Conservation (phyloP, 345 rosid species). For the Lepidium africanum region DNA sequence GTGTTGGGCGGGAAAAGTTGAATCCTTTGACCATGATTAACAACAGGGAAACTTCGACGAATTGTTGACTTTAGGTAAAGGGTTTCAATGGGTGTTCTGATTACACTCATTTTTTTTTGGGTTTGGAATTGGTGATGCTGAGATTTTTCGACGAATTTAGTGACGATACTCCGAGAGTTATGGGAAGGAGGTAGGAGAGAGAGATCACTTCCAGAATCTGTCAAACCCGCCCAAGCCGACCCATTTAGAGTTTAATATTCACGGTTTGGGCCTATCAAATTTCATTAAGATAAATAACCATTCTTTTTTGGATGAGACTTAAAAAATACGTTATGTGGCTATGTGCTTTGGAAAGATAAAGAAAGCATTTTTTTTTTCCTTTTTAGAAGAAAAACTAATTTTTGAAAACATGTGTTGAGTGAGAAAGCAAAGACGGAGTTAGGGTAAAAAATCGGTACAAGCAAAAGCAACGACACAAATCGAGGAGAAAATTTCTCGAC, state of each 20-base stretch:
- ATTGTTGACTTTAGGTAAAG: conserved; percentile 9
- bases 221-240: background rate
- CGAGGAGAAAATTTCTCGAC: background rate
- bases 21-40: background rate
- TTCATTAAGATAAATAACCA: too few species aligned
- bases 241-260: background rate
- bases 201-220: background rate
- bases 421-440: background rate
- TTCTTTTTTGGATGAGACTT: background rate
- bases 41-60: background rate
- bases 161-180: background rate
- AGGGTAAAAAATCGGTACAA: background rate
- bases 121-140: background rate
- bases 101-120: background rate
- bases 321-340: background rate
- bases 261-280: background rate
- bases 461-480: conserved; percentile 3
- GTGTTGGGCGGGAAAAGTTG: conserved; percentile 17
- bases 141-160: background rate
- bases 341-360: background rate
- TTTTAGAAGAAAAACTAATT: background rate
- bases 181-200: background rate
- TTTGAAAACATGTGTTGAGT: background rate
- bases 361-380: background rate
- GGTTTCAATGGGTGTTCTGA: conserved; percentile 1